Conservation (phyloP, 805 yeast genomes). For the Lipomyces starkeyi region DNA sequence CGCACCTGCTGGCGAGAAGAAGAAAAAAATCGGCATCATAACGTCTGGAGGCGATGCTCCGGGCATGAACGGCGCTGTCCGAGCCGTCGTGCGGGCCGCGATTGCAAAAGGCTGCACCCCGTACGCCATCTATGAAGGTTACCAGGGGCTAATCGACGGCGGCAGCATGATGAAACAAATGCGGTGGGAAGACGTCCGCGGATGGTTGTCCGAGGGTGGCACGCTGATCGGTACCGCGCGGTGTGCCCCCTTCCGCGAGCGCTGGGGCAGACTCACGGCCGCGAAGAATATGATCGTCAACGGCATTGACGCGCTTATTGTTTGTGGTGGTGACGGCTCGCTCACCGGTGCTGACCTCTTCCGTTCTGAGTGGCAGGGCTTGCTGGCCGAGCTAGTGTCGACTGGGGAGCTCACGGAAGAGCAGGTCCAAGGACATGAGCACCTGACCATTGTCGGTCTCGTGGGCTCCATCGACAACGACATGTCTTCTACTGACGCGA, state of each 20-base stretch:
- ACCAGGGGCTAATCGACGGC: conserved; percentile 89
- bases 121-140: conserved; percentile 91
- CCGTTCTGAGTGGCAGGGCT: conserved; percentile 92
- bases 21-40: conserved; percentile 86
- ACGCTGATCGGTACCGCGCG: conserved; percentile 97
- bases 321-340: conserved; percentile 99
- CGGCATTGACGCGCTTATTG: conserved; percentile 94
- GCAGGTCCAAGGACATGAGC: conserved; percentile 65
- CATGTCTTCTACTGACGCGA: conserved; percentile 95
- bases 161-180: conserved; percentile 78
- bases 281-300: conserved; percentile 81
- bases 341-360: conserved; percentile 96
- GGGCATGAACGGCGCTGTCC: conserved; percentile 96
- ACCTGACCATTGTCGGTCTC: conserved; percentile 85
- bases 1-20: conserved; percentile 33
- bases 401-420: conserved; percentile 62
- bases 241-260: conserved; percentile 81
- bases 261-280: conserved; percentile 81
- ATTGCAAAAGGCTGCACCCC: conserved; percentile 87
- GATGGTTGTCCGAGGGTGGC: conserved; percentile 92
- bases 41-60: conserved; percentile 99
- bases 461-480: conserved; percentile 99
- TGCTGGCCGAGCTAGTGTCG: conserved; percentile 71
- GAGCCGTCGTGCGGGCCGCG: conserved; percentile 94
- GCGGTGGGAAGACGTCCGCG: conserved; percentile 94